A percentile compares a stretch with the other conserved stretches of the same genome.
Evolutionary conservation across 179 eudicot genomes (phyloP).

Genomic region (Patellifolia procumbens): DNA sequence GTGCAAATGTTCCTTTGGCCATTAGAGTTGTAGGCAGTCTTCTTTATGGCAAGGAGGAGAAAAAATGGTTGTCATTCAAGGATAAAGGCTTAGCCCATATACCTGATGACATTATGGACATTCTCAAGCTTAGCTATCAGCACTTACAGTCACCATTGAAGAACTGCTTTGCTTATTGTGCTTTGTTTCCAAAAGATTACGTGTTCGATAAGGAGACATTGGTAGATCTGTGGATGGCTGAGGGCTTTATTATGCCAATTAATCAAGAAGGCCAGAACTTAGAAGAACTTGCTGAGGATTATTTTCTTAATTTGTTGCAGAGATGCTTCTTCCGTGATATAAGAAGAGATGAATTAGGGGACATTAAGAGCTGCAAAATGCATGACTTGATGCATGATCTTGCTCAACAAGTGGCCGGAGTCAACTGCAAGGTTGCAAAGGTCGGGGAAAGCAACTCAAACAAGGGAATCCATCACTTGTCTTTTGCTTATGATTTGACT

Average conservation of each 20-base stretch:
- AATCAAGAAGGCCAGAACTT: not conserved
- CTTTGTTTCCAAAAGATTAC: slow-evolving; percentile 21
- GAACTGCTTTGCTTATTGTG: slow-evolving; percentile 30
- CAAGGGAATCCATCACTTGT: slow-evolving; percentile 5
- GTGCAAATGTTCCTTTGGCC: too few relatives aligned
- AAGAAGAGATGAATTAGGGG: slow-evolving; percentile 8
- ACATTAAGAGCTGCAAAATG: slow-evolving; percentile 12
- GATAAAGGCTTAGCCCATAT: slow-evolving; percentile 2
- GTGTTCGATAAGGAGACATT: slow-evolving; percentile 11
- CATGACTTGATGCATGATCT: too few relatives aligned
- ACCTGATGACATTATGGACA: slow-evolving; percentile 8
- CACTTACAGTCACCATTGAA: slow-evolving; percentile 12
- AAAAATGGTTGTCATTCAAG: slow-evolving; percentile 23
- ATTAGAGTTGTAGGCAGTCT: too few relatives aligned
- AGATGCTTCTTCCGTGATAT: slow-evolving; percentile 24
- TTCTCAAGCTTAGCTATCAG: slow-evolving; percentile 32
- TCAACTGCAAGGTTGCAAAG: slow-evolving; percentile 26
- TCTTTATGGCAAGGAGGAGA: slow-evolving; percentile 11
- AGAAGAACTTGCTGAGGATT: slow-evolving; percentile 18
- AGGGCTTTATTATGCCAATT: slow-evolving; percentile 17
- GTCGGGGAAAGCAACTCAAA: not conserved
- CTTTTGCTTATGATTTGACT: too few relatives aligned
- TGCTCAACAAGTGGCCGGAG: too few relatives aligned
- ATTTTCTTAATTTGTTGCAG: slow-evolving; percentile 7
- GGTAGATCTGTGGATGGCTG: slow-evolving; percentile 32